These are phyloP conservation scores for Paramecium biaurelia DNA, from an alignment of 73 alveolate genomes.

Conservation along the genomic window DNA sequence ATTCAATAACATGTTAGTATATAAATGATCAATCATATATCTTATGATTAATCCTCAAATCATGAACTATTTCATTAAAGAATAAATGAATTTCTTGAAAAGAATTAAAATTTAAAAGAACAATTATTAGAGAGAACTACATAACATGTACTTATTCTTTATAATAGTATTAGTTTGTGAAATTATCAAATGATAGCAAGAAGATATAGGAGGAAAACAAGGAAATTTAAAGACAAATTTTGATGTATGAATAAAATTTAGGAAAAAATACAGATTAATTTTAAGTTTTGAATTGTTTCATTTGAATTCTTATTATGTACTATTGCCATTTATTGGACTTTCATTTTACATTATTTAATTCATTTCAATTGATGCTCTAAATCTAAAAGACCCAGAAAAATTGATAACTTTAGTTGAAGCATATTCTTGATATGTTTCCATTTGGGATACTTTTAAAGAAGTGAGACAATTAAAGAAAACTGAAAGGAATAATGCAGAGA, in stretches of 20 bases:
- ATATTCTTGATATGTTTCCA: neutral
- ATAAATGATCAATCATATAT: neutral
- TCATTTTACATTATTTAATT: neutral
- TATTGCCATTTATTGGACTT: neutral
- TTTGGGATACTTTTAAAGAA: neutral
- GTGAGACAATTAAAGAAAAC: neutral
- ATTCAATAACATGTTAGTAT: neutral
- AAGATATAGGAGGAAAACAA: neutral
- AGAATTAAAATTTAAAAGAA: neutral
- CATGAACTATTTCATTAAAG: neutral
- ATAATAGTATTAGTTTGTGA: neutral
- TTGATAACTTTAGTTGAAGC: neutral
- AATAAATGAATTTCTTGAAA: neutral
- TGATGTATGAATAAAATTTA: neutral
- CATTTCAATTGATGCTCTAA: neutral
- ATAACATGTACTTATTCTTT: neutral
- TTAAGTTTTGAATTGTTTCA: constrained; percentile 15
- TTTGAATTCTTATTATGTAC: constrained; percentile 3
- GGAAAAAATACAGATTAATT: neutral
- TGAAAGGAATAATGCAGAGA: neutral
- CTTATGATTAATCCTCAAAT: neutral
- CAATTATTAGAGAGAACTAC: neutral
- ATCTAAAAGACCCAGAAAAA: neutral
- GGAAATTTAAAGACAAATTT: neutral
- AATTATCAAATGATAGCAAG: neutral